These are phyloP conservation scores for Trichoderma hamatum DNA, from an alignment of 2,329 filamentous ascomycete species.

Conservation along the genomic window DNA sequence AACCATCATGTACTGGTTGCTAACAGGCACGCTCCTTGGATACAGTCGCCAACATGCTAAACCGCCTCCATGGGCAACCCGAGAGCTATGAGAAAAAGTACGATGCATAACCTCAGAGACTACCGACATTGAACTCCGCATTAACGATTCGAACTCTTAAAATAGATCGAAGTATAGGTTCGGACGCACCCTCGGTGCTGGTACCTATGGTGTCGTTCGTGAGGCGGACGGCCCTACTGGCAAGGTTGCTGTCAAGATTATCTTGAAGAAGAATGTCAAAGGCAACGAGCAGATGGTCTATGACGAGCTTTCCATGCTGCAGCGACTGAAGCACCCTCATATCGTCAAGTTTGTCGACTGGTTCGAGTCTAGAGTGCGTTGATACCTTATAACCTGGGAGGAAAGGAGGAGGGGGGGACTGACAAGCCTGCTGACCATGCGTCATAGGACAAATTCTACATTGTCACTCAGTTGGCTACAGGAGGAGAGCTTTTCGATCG, in stretches of 20 bases:
- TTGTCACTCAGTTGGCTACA: conserved; percentile 93
- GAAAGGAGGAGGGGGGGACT: background rate
- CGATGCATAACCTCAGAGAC: conserved; percentile 18
- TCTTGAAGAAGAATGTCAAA: conserved; percentile 98
- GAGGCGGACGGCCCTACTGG: conserved; percentile 85
- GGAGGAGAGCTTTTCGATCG: conserved; percentile 97
- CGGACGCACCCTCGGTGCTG: conserved; percentile 89
- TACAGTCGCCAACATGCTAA: conserved; percentile 84
- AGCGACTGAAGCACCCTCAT: conserved; percentile 87
- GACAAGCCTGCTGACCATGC: conserved; percentile 2
- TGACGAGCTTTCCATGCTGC: conserved; percentile 92
- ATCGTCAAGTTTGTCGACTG: conserved; percentile 98
- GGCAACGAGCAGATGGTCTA: conserved; percentile 99
- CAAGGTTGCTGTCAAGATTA: conserved; percentile 96
- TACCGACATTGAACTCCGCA: background rate
- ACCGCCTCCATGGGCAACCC: conserved; percentile 93
- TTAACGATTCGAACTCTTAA: conserved; percentile 23
- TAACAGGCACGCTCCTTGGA: background rate
- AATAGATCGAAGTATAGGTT: conserved; percentile 83
- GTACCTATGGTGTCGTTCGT: conserved; percentile 96
- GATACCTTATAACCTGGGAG: background rate
- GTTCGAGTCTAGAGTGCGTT: conserved; percentile 91
- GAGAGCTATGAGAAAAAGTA: conserved; percentile 99
- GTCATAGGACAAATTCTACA: conserved; percentile 95
- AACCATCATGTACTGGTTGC: background rate